These are phyloP conservation scores for Escovopsis weberi DNA, from an alignment of 2,329 filamentous ascomycete species.

Conservation along the genomic window DNA sequence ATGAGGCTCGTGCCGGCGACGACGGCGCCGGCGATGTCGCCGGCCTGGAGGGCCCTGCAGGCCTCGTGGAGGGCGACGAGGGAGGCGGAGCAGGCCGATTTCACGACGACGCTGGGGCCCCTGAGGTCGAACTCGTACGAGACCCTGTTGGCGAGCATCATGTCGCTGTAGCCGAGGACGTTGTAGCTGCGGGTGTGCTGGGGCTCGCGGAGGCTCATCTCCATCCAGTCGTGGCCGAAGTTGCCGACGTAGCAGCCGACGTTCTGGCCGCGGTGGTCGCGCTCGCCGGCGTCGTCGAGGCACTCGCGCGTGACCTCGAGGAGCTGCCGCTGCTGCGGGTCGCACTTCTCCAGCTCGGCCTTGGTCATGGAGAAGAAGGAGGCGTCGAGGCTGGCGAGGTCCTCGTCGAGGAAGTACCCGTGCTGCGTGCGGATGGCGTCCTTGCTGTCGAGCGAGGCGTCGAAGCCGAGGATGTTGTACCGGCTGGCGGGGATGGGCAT, in stretches of 20 bases:
- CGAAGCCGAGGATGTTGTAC: not conserved
- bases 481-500: not conserved
- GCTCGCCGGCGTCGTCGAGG: conserved; percentile 1
- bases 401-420: not conserved
- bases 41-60: conserved; percentile 2
- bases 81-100: conserved; percentile 1
- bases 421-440: not conserved
- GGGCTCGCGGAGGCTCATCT: not conserved
- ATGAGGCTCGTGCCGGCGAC: conserved; percentile 21
- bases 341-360: not conserved
- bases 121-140: conserved; percentile 2
- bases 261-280: not conserved
- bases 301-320: conserved; percentile 2
- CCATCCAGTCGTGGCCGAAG: not conserved
- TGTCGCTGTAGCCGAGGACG: not conserved
- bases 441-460: not conserved
- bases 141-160: conserved; percentile 5
- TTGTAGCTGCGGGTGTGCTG: not conserved
- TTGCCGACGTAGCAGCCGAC: conserved; percentile 1
- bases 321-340: not conserved
- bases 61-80: conserved; percentile 5
- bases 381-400: not conserved
- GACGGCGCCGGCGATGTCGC: conserved; percentile 7
- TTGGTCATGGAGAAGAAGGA: not conserved
- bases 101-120: conserved; percentile 1